Percentiles rank a stretch among this genome's conserved stretches.
phyloP scores from a whole-genome alignment of 1,139 yeast species.

The Diutina scorzettiae region DNA sequence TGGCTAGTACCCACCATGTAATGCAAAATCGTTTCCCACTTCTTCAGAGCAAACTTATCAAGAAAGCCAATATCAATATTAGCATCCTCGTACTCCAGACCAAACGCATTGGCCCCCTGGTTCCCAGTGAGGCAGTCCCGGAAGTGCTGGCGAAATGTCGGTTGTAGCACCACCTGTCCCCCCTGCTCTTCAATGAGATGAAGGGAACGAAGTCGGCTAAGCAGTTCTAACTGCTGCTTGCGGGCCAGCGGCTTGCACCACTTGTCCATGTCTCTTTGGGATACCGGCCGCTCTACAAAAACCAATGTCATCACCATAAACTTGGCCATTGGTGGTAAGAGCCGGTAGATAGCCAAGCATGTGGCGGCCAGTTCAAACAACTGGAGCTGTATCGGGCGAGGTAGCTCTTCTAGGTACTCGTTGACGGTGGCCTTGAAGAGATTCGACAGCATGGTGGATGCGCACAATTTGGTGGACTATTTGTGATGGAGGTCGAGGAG shows the following conservation, averaged over 20 bases:
- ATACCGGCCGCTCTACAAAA: conserved; percentile 65
- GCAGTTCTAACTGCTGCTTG: conserved; percentile 58
- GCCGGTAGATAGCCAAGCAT: conserved; percentile 78
- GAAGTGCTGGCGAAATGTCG: conserved; percentile 63
- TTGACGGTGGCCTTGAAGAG: conserved; percentile 59
- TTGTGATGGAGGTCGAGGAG: conserved; percentile 1
- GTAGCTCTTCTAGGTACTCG: conserved; percentile 81
- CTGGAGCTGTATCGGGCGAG: conserved; percentile 70
- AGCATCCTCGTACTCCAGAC: conserved; percentile 19
- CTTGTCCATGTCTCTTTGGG: conserved; percentile 54
- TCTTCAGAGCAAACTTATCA: conserved; percentile 69
- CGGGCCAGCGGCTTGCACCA: conserved; percentile 58
- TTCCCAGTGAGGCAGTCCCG: conserved; percentile 81
- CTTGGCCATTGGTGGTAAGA: conserved; percentile 82
- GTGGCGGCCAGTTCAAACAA: conserved; percentile 80
- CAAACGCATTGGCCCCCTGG: conserved; percentile 35
- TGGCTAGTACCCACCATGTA: conserved; percentile 92
- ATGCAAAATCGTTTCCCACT: conserved; percentile 93
- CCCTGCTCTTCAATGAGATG: conserved; percentile 66
- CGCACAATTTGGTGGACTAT: too few species aligned
- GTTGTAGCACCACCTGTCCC: conserved; percentile 48
- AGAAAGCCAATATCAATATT: conserved; percentile 52
- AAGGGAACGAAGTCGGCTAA: conserved; percentile 63
- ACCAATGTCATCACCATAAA: conserved; percentile 81
- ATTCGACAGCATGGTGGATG: background rate